Evolutionary conservation across 768 basidiomycete species (phyloP).

Genomic region (Botryobasidium botryosum): DNA sequence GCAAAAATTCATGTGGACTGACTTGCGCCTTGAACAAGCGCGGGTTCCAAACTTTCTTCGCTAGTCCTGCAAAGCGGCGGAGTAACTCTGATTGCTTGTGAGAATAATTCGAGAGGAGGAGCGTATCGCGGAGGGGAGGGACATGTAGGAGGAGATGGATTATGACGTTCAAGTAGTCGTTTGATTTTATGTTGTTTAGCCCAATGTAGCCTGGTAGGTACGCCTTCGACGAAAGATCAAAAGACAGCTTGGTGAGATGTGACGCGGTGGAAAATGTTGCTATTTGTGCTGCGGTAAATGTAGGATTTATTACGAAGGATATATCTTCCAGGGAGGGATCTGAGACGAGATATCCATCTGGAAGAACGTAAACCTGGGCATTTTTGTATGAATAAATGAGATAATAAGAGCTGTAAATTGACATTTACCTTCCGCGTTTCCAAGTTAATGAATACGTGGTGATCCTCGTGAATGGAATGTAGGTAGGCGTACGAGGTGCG

Average conservation of each 20-base stretch:
- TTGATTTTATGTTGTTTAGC: conserved; percentile 91
- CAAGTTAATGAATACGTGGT: conserved; percentile 95
- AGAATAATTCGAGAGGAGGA: conserved; percentile 35
- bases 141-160: conserved; percentile 89
- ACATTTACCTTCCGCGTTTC: conserved; percentile 73
- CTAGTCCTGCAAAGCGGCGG: conserved; percentile 69
- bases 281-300: conserved; percentile 39
- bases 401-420: conserved; percentile 12
- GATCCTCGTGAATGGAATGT: conserved; percentile 94
- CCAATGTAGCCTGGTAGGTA: conserved; percentile 92
- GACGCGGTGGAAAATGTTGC: conserved; percentile 37
- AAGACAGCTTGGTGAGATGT: conserved; percentile 55
- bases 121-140: conserved; percentile 71
- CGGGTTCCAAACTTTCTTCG: conserved; percentile 95
- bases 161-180: conserved; percentile 96
- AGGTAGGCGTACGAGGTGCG: conserved; percentile 88
- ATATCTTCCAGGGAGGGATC: conserved; percentile 97
- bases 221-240: conserved; percentile 63
- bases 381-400: background rate
- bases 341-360: conserved; percentile 90
- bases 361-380: conserved; percentile 80
- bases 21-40: conserved; percentile 94
- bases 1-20: conserved; percentile 95
- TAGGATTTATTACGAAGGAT: conserved; percentile 71
- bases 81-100: conserved; percentile 41